Evolutionary conservation across 2,329 filamentous ascomycete species (phyloP).

Genomic region (Talaromyces sp.): DNA sequence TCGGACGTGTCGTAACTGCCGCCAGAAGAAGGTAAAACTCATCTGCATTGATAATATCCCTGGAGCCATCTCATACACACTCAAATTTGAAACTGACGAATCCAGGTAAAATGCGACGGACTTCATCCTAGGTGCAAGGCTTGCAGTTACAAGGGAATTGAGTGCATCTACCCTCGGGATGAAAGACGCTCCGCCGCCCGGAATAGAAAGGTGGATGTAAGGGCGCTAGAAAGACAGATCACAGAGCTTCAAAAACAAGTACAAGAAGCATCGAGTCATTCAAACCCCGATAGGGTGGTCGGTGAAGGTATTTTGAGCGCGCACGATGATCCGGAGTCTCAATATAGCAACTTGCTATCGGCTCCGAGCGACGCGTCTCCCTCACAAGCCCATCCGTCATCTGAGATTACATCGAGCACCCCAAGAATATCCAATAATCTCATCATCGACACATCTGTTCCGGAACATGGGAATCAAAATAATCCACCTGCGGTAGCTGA

Average conservation of each 20-base stretch:
- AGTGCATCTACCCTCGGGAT: conserved; percentile 41
- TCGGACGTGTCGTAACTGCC: too few relatives aligned
- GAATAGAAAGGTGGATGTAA: neutral
- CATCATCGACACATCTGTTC: neutral
- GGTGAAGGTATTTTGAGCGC: neutral
- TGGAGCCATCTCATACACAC: too few relatives aligned
- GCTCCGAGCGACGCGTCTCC: neutral
- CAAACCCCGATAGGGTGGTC: too few relatives aligned
- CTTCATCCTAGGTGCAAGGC: conserved; percentile 36
- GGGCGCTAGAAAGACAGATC: conserved; percentile 36
- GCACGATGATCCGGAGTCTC: neutral
- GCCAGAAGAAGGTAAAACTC: too few relatives aligned
- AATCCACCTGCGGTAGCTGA: neutral
- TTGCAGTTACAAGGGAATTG: conserved; percentile 31
- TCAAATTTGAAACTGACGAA: too few relatives aligned
- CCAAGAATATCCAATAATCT: neutral
- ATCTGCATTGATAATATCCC: too few relatives aligned
- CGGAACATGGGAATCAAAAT: neutral
- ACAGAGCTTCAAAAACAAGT: conserved; percentile 36
- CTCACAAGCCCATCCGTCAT: neutral
- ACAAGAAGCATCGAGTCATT: conserved; percentile 31
- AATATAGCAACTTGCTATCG: neutral
- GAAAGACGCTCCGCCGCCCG: conserved; percentile 31
- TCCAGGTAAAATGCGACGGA: conserved; percentile 39
- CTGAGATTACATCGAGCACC: neutral